Conservation (phyloP, 805 yeast species). For the Spathaspora boniae region DNA sequence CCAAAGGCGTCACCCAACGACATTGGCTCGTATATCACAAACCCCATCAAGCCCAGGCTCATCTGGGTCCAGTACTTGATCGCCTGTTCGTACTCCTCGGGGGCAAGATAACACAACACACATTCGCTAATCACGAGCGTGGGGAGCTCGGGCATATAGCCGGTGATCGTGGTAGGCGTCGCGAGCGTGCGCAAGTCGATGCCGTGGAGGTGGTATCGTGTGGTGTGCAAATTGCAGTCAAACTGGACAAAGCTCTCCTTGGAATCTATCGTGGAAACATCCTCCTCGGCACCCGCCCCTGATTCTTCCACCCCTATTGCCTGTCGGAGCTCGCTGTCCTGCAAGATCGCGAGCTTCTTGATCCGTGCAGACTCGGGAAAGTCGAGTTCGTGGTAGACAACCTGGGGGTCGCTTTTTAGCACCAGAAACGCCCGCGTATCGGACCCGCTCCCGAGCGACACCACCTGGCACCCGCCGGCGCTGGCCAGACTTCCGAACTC, state of each 20-base stretch:
- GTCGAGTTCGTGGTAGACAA: slow-evolving; percentile 60
- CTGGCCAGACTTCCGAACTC: too few relatives aligned
- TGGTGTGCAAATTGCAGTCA: slow-evolving; percentile 30
- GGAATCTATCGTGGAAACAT: slow-evolving; percentile 8
- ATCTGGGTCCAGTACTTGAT: slow-evolving; percentile 40
- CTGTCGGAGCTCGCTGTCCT: slow-evolving; percentile 22
- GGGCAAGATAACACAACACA: slow-evolving; percentile 66
- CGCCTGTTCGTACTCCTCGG: slow-evolving; percentile 44
- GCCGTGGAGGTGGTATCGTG: slow-evolving; percentile 50
- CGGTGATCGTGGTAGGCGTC: slow-evolving; percentile 3
- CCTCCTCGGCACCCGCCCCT: background rate
- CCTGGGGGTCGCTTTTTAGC: slow-evolving; percentile 25
- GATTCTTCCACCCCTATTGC: slow-evolving; percentile 17
- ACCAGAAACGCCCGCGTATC: slow-evolving; percentile 65
- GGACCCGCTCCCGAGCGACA: slow-evolving; percentile 79
- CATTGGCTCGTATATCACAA: slow-evolving; percentile 69
- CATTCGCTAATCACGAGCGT: slow-evolving; percentile 72
- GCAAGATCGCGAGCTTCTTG: slow-evolving; percentile 48
- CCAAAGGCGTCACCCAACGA: slow-evolving; percentile 64
- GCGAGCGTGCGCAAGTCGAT: slow-evolving; percentile 47
- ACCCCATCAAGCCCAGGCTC: slow-evolving; percentile 14
- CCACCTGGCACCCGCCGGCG: slow-evolving; percentile 42
- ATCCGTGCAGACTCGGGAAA: slow-evolving; percentile 51
- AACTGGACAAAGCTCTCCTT: slow-evolving; percentile 20
- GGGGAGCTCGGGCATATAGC: slow-evolving; percentile 38